A percentile compares a stretch with the other conserved stretches of the same genome.
Evolutionary conservation across 163 green algal species (phyloP).

Genomic region (Trebouxiophyceae sp.): DNA sequence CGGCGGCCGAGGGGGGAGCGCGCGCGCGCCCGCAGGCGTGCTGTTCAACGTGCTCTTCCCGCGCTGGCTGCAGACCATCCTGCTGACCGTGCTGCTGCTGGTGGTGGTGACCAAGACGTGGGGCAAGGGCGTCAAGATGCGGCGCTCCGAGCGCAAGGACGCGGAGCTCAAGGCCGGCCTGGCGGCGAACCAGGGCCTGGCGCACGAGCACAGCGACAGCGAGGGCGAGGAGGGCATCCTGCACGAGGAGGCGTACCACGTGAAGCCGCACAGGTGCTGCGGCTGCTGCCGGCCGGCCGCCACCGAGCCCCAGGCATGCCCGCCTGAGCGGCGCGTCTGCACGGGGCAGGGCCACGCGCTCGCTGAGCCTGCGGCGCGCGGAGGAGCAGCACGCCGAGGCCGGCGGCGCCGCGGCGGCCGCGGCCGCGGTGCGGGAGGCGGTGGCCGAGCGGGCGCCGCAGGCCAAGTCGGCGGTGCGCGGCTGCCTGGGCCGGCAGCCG

Average conservation of each 20-base stretch:
- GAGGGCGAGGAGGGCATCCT: slow-evolving; percentile 1
- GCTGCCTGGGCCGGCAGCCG: neutral
- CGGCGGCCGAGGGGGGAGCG: no score
- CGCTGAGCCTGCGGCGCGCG: neutral
- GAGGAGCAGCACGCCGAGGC: neutral
- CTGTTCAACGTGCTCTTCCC: slow-evolving; percentile 19
- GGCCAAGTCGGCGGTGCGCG: neutral
- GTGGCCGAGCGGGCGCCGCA: no score
- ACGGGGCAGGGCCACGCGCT: neutral
- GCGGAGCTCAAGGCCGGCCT: neutral
- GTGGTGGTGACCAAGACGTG: slow-evolving; percentile 22
- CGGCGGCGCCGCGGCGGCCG: no score
- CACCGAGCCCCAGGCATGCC: no score
- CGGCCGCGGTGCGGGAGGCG: no score
- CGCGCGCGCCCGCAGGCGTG: slow-evolving; percentile 12
- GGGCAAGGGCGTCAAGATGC: slow-evolving; percentile 16
- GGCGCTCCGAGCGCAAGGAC: slow-evolving; percentile 14
- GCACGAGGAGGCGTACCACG: slow-evolving; percentile 16
- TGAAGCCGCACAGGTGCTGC: neutral
- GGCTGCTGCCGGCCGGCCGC: no score
- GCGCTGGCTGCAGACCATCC: slow-evolving; percentile 20
- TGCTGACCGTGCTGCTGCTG: slow-evolving; percentile 25
- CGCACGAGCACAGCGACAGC: neutral
- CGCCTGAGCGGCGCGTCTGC: no score
- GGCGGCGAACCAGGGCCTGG: neutral